Evolutionary conservation across 1,284 basidiomycete species (phyloP), one percentile per base, ranked within the genome.

Genomic region (Paramarasmius palmivorus): DNA sequence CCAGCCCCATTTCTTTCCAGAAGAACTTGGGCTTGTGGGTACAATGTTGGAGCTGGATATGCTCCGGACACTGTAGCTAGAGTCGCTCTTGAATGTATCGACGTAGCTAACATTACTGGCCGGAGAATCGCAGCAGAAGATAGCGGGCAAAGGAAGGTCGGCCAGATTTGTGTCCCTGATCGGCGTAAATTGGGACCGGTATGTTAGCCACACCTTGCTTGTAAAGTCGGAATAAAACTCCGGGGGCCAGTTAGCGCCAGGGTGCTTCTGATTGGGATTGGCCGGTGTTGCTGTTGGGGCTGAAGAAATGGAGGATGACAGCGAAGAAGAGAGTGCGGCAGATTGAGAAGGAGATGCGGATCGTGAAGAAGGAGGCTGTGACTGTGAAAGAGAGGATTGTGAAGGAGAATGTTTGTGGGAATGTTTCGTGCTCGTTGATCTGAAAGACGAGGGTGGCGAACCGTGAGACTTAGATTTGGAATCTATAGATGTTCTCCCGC

Each of bases 181-280:
- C 1, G 92, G 87, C 1, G 84, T 74, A 60, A 95, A 96, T 50
- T 94, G 89, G 1, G 84, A 87, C n/a, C 95, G 88, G 70, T 97
- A 98, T 0, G 94, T 96, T 50, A 94, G 80, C 90, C 93, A 96
- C 55, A 97, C 79, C 8, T 90, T 78, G 0, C 91, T 92, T 1
- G 86, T 86, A 68, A 95, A 97, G 71, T 97, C 94, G n/a, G 83
- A 77, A 65, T 94, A 93, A 68, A 97, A 97, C 49, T 82, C 78
- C 2, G 84, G 79, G 0, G 92, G 90, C 90, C 91, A 93, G 55
- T 82, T 67, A 17, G 76, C 74, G 2, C 73, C 71, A 2, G 77
- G 77, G 57, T 83, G 61, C 69, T 77, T 76, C 56, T 37, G 66
- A 63, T 57, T 63, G 49, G 57, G 61, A 17, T 50, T 65, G 14